Percentiles rank a stretch among this genome's conserved stretches.
Evolutionary conservation across 495 filamentous ascomycete genomes (phyloP).

Genomic region (Bombardia bombarda): DNA sequence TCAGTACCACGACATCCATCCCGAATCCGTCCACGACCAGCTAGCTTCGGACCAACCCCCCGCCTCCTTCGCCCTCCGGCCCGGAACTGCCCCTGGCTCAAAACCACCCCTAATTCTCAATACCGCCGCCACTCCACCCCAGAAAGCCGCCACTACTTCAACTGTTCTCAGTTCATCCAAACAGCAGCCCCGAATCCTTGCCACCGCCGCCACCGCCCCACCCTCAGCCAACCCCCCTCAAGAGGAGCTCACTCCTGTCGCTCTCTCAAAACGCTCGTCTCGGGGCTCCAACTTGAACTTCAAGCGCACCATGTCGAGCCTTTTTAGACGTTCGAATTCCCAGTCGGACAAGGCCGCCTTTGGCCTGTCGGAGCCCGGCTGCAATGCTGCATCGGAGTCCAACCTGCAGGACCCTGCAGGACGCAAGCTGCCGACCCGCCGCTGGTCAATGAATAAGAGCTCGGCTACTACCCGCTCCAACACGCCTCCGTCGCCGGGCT

Average conservation of each 20-base stretch:
- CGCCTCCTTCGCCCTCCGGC: conserved; percentile 15
- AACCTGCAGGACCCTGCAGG: conserved; percentile 16
- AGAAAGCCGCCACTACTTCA: conserved; percentile 3
- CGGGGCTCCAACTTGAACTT: conserved; percentile 24
- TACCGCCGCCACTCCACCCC: conserved; percentile 17
- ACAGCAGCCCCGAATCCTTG: too few relatives aligned
- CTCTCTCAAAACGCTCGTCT: conserved; percentile 26
- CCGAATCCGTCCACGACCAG: conserved; percentile 19
- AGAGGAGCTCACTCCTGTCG: conserved; percentile 20
- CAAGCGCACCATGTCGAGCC: conserved; percentile 29
- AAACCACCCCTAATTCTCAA: conserved; percentile 22
- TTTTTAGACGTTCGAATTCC: conserved; percentile 26
- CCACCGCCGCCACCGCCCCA: conserved; percentile 6
- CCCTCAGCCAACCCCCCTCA: conserved; percentile 16
- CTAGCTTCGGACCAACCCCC: conserved; percentile 20
- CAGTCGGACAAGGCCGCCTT: conserved; percentile 19
- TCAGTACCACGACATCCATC: conserved; percentile 32
- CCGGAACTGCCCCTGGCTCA: conserved; percentile 10
- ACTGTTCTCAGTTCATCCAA: conserved; percentile 6
- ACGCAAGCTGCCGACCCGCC: conserved; percentile 23
- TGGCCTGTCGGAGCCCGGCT: conserved; percentile 7
- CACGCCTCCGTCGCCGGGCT: conserved; percentile 44
- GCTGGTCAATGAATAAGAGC: conserved; percentile 41
- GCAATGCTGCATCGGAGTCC: conserved; percentile 6
- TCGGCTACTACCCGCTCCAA: conserved; percentile 43